Evolutionary conservation across 1,139 yeast genomes (phyloP).

Genomic region (Lodderomyces oxycetoniae): DNA sequence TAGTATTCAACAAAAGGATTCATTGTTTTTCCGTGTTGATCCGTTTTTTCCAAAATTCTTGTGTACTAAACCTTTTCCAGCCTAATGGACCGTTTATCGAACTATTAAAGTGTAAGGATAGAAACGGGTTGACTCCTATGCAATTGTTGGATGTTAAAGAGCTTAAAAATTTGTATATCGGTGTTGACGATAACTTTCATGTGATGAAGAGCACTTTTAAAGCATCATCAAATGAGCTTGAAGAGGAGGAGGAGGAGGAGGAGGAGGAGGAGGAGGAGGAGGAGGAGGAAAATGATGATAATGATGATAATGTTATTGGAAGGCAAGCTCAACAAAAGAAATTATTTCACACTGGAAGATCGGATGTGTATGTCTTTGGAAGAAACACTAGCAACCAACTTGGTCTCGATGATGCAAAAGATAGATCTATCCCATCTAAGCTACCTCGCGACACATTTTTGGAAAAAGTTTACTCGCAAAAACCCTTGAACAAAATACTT

Average conservation of each 20-base stretch:
- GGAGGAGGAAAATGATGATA: conserved; percentile 6
- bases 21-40: conserved; percentile 51
- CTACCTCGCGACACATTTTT: conserved; percentile 14
- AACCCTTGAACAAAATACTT: conserved; percentile 11
- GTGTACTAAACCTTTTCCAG: conserved; percentile 15
- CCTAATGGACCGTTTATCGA: conserved; percentile 27
- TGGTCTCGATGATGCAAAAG: conserved; percentile 67
- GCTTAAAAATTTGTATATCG: conserved; percentile 36
- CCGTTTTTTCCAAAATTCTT: conserved; percentile 23
- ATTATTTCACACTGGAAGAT: conserved; percentile 36
- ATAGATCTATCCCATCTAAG: conserved; percentile 39
- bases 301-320: conserved; percentile 9
- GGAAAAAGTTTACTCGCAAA: conserved; percentile 9
- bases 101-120: conserved; percentile 56
- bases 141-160: conserved; percentile 47
- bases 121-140: conserved; percentile 61
- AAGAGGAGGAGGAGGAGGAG: conserved; percentile 7
- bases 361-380: conserved; percentile 62
- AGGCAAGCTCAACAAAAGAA: conserved; percentile 11
- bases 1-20: conserved; percentile 55
- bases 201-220: conserved; percentile 20
- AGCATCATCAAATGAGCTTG: conserved; percentile 6
- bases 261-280: conserved; percentile 3
- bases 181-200: conserved; percentile 25
- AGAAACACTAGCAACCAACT: conserved; percentile 60